Conservation (phyloP, 2,329 filamentous ascomycete species). For the Arthroderma sp. region DNA sequence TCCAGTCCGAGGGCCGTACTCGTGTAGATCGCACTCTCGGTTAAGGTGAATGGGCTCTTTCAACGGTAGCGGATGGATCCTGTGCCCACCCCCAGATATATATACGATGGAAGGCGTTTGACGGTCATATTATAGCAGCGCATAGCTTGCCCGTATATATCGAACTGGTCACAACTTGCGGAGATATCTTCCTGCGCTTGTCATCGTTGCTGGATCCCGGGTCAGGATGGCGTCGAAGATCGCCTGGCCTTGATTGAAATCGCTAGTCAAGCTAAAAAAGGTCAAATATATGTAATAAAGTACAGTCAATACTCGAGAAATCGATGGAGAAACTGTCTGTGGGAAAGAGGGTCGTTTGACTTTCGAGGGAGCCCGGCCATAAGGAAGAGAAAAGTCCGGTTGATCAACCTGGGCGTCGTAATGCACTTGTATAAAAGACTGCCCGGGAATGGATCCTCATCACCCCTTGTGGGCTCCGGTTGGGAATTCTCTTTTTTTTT, state of each 20-base stretch:
- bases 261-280: neutral
- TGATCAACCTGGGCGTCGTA: conserved; percentile 4
- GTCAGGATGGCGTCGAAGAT: neutral
- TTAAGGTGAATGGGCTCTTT: neutral
- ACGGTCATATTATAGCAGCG: no score
- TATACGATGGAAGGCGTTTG: no score
- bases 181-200: neutral
- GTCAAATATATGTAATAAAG: no score
- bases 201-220: neutral
- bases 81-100: neutral
- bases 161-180: neutral
- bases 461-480: no score
- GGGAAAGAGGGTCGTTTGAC: no score
- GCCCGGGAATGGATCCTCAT: neutral
- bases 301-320: no score
- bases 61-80: neutral
- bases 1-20: neutral
- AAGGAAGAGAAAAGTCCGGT: conserved; percentile 1
- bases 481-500: neutral
- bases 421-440: neutral
- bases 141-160: neutral
- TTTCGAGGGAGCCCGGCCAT: neutral
- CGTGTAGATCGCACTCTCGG: neutral
- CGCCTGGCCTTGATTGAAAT: conserved; percentile 1
- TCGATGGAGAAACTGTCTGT: no score